A percentile compares a stretch with the other conserved stretches of the same genome.
These are phyloP conservation scores for Didymosphaeria variabile DNA, from an alignment of 2,329 filamentous ascomycete genomes.

Conservation along the genomic window DNA sequence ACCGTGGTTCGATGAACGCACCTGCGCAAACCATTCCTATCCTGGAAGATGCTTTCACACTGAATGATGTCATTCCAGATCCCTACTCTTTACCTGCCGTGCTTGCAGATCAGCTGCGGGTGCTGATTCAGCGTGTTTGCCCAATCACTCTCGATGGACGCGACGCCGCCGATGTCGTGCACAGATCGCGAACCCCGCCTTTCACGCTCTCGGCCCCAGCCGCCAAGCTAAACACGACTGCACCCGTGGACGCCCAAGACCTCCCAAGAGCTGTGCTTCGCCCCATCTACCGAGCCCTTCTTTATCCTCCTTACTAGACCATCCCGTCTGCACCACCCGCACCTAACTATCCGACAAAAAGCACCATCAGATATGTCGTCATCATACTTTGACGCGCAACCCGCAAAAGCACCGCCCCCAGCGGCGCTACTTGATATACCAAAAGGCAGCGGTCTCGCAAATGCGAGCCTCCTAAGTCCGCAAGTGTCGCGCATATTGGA, in stretches of 20 bases:
- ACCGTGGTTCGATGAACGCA: too few species aligned
- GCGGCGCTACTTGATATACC: slow-evolving; percentile 20
- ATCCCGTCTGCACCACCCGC: slow-evolving; percentile 1
- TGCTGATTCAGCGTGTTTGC: slow-evolving; percentile 13
- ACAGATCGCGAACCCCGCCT: slow-evolving; percentile 11
- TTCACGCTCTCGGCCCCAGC: slow-evolving; percentile 12
- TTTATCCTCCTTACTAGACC: slow-evolving; percentile 18
- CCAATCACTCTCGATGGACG: slow-evolving; percentile 12
- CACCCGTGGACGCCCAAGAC: slow-evolving; percentile 14
- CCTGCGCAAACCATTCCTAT: too few species aligned
- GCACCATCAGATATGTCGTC: slow-evolving; percentile 32
- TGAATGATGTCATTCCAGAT: slow-evolving; percentile 15
- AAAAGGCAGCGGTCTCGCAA: slow-evolving; percentile 27
- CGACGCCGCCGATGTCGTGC: slow-evolving; percentile 4
- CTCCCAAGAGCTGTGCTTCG: slow-evolving; percentile 27
- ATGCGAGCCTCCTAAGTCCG: slow-evolving; percentile 37
- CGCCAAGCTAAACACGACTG: slow-evolving; percentile 15
- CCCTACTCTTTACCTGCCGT: not conserved
- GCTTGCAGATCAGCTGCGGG: slow-evolving; percentile 5
- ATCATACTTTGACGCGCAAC: slow-evolving; percentile 47
- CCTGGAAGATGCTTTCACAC: not conserved
- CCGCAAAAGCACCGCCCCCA: slow-evolving; percentile 17
- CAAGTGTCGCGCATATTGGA: slow-evolving; percentile 43
- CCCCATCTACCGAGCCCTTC: slow-evolving; percentile 19
- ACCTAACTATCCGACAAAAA: slow-evolving; percentile 11